Percentiles rank a stretch among this genome's conserved stretches.
Conservation (phyloP, 179 eudicot genomes). For the Camellia oleifera region DNA sequence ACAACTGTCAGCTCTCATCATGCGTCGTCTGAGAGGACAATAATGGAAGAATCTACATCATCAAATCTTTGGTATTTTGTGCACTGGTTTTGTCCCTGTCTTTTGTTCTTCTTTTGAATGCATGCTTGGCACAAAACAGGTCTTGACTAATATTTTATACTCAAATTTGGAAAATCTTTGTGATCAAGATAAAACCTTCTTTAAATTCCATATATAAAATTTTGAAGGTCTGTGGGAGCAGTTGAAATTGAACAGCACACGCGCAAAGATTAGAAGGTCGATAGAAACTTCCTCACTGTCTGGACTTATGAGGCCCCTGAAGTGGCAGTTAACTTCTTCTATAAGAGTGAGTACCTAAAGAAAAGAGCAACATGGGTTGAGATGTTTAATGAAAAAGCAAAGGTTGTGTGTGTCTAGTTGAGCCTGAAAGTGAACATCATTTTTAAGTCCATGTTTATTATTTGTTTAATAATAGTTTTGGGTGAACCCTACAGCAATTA, state of each 20-base stretch:
- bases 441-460: no score
- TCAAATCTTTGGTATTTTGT: not conserved
- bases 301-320: not conserved
- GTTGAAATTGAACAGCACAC: not conserved
- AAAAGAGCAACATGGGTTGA: not conserved
- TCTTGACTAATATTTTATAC: not conserved
- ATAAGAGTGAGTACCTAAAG: no score
- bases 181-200: not conserved
- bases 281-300: not conserved
- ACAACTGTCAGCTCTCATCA: not conserved
- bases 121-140: not conserved
- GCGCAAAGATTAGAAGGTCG: not conserved
- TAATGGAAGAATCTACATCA: not conserved
- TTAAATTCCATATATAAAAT: not conserved
- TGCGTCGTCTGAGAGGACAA: not conserved
- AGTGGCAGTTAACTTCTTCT: no score
- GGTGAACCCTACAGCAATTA: not conserved
- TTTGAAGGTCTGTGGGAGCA: slow-evolving; percentile 2
- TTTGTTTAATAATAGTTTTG: no score
- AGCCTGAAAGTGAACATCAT: no score
- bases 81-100: not conserved
- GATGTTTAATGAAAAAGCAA: no score
- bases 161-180: not conserved
- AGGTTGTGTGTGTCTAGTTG: no score
- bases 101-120: not conserved